Evolutionary conservation across 2,329 filamentous ascomycete species (phyloP).

Genomic region (Fusarium secorum): DNA sequence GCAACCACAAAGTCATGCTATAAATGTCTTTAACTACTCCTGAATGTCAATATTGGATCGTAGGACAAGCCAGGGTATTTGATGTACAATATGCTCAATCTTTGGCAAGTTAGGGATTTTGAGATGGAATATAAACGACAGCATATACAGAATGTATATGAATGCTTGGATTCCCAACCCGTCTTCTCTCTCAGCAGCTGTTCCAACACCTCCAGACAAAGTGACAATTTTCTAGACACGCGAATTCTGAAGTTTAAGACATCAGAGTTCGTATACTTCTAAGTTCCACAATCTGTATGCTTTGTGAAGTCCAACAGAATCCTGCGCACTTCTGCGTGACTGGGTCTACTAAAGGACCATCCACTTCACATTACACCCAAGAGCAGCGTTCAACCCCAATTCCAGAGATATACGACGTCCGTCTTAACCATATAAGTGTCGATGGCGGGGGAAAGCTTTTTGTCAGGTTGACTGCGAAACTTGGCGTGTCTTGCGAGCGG

Average conservation of each 20-base stretch:
- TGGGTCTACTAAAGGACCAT: neutral
- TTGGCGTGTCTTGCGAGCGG: neutral
- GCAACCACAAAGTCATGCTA: neutral
- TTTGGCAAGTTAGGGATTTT: neutral
- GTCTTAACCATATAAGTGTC: accelerated
- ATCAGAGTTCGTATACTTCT: neutral
- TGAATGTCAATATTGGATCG: neutral
- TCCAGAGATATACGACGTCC: too few species aligned
- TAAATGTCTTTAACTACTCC: neutral
- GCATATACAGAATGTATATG: neutral
- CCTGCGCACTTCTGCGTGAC: neutral
- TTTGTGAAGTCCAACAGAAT: neutral
- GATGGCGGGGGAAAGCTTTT: accelerated
- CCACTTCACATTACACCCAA: neutral
- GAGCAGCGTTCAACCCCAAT: neutral
- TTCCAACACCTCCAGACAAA: neutral
- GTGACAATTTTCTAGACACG: neutral
- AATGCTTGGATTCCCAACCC: neutral
- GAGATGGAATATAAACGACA: neutral
- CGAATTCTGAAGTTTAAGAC: too few species aligned
- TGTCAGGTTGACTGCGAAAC: neutral
- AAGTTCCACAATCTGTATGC: too few species aligned
- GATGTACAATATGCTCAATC: accelerated
- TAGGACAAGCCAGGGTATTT: neutral
- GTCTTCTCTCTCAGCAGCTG: neutral